phyloP scores from a whole-genome alignment of 768 basidiomycete genomes.

The Rhizopogon vesiculosus region DNA sequence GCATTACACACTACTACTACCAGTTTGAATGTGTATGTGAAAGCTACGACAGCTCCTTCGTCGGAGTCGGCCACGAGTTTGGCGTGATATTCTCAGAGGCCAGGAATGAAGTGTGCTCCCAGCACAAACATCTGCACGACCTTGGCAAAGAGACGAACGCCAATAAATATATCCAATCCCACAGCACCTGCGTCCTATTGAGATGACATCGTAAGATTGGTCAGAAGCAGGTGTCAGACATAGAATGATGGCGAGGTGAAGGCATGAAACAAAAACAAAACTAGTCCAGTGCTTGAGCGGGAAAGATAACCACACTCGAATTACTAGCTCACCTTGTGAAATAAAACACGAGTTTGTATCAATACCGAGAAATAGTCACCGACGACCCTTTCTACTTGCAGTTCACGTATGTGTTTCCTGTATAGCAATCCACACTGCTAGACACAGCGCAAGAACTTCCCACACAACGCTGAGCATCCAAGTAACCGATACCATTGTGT shows the following conservation, averaged over 20 bases:
- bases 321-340: not conserved
- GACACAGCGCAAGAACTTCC: not conserved
- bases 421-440: not conserved
- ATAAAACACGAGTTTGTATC: not conserved
- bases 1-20: too few relatives aligned
- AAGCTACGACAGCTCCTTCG: not conserved
- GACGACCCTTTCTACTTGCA: not conserved
- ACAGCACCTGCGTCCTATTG: not conserved
- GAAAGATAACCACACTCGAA: not conserved
- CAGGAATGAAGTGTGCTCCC: not conserved
- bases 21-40: not conserved
- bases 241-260: not conserved
- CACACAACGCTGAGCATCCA: not conserved
- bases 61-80: not conserved
- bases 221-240: not conserved
- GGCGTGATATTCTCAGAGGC: not conserved
- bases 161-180: not conserved
- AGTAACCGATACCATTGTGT: not conserved
- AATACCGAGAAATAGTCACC: not conserved
- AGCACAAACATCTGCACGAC: not conserved
- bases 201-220: not conserved
- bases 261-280: not conserved
- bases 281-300: not conserved
- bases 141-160: not conserved
- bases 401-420: not conserved